A percentile compares a stretch with the other conserved stretches of the same genome.
phyloP scores from a whole-genome alignment of 2,329 filamentous ascomycete species.

The Penicillium sp. region DNA sequence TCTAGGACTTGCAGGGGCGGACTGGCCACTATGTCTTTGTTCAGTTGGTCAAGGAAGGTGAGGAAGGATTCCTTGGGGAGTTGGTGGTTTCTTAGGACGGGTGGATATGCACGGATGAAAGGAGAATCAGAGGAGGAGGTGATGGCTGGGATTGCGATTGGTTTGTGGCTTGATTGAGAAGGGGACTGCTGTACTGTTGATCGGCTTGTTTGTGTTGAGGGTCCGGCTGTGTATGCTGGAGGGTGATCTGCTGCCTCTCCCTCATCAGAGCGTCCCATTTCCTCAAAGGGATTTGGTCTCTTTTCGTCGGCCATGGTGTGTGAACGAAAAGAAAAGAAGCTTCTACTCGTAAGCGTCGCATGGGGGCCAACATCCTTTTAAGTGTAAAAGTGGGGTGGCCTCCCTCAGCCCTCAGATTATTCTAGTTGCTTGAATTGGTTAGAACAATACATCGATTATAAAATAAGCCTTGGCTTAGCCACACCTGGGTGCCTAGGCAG shows the following conservation, averaged over 20 bases:
- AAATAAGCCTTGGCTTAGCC: background rate
- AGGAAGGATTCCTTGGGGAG: conserved; percentile 16
- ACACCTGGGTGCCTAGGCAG: background rate
- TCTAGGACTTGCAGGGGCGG: conserved; percentile 24
- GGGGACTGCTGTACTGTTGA: background rate
- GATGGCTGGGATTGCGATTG: conserved; percentile 16
- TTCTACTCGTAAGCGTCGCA: background rate
- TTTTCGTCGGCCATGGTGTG: conserved; percentile 4
- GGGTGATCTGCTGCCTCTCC: background rate
- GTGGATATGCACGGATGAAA: conserved; percentile 16
- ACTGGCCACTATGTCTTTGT: conserved; percentile 18
- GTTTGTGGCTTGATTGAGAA: background rate
- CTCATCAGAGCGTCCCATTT: background rate
- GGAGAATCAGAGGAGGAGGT: conserved; percentile 9
- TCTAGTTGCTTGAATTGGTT: background rate
- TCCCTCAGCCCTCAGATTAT: background rate
- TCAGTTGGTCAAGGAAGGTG: conserved; percentile 23
- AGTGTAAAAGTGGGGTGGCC: background rate
- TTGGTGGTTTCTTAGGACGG: conserved; percentile 6
- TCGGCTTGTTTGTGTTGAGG: background rate
- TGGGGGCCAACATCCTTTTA: conserved; percentile 2
- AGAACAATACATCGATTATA: background rate
- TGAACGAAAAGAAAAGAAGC: background rate
- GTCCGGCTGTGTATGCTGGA: conserved; percentile 2
- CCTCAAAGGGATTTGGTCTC: conserved; percentile 1